Percentiles rank a stretch among this genome's conserved stretches.
Conservation (phyloP, 495 filamentous ascomycete genomes). For the Chaetomium tenue region DNA sequence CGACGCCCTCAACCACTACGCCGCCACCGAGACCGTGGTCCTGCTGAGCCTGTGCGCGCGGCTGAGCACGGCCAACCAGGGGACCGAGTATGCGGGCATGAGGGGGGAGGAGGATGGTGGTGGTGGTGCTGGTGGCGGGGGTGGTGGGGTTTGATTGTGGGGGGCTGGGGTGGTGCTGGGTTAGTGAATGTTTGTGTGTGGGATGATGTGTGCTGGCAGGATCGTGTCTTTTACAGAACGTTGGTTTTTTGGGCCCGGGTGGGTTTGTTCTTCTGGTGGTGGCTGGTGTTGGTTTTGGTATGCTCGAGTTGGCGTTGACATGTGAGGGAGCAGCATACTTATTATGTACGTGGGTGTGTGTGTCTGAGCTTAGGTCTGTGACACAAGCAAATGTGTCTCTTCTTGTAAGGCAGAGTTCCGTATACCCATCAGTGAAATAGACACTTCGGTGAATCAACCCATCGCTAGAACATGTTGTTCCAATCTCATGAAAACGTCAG, state of each 20-base stretch:
- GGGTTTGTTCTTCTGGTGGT: constrained; percentile 30
- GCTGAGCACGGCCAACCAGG: constrained; percentile 71
- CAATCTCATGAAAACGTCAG: too few species aligned
- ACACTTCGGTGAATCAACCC: not conserved
- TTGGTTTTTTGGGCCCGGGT: too few species aligned
- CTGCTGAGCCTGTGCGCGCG: constrained; percentile 79
- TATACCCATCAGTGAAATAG: not conserved
- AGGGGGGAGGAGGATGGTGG: constrained; percentile 45
- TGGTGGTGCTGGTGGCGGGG: not conserved
- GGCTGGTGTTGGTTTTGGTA: constrained; percentile 16
- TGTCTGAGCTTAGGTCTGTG: too few species aligned
- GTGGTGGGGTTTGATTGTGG: too few species aligned
- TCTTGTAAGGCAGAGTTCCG: not conserved
- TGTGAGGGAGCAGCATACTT: not conserved
- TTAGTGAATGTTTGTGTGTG: too few species aligned
- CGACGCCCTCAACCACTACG: constrained; percentile 93
- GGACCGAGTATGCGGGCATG: constrained; percentile 55
- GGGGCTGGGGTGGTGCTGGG: too few species aligned
- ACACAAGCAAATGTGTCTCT: not conserved
- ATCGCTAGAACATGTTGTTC: not conserved
- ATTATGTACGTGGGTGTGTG: too few species aligned
- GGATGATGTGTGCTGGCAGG: too few species aligned
- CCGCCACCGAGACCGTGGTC: constrained; percentile 95
- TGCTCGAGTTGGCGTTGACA: not conserved
- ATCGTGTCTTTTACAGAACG: too few species aligned